phyloP scores from a whole-genome alignment of 1,284 basidiomycete species.

The Takashimella koratensis region DNA sequence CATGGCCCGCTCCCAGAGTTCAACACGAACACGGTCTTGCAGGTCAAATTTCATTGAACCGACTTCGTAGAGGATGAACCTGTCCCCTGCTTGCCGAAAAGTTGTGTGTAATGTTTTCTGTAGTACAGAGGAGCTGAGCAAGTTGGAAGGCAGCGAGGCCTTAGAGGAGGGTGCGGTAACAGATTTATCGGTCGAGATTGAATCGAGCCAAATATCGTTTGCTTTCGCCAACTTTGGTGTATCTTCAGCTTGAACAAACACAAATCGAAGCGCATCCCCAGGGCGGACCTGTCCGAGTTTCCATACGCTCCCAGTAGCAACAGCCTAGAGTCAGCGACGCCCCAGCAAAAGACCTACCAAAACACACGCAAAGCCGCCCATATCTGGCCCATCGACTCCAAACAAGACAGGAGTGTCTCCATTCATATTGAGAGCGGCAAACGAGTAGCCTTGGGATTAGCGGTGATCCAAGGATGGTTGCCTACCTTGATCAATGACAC shows the following conservation, averaged over 20 bases:
- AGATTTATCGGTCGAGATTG: too few relatives aligned
- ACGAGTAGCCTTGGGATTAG: slow-evolving; percentile 63
- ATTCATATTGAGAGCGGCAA: slow-evolving; percentile 60
- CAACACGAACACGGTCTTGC: slow-evolving; percentile 55
- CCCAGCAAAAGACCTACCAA: too few relatives aligned
- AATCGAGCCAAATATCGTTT: slow-evolving; percentile 13
- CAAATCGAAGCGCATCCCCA: slow-evolving; percentile 30
- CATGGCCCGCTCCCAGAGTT: slow-evolving; percentile 56
- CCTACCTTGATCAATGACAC: slow-evolving; percentile 67
- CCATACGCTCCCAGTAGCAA: slow-evolving; percentile 20
- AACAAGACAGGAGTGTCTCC: slow-evolving; percentile 64
- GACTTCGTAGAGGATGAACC: slow-evolving; percentile 60
- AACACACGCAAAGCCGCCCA: slow-evolving; percentile 25
- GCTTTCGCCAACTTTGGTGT: slow-evolving; percentile 4
- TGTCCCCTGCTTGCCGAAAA: slow-evolving; percentile 55
- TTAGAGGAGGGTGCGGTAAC: slow-evolving; percentile 1
- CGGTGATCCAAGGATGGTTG: too few relatives aligned
- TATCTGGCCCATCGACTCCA: slow-evolving; percentile 28
- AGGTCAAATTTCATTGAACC: slow-evolving; percentile 57
- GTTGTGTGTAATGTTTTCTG: slow-evolving; percentile 10
- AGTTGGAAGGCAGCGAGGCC: slow-evolving; percentile 6
- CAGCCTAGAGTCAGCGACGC: too few relatives aligned
- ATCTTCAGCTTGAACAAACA: slow-evolving; percentile 52
- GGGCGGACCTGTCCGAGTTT: slow-evolving; percentile 42
- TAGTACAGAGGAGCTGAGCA: slow-evolving; percentile 12